These are phyloP conservation scores for Collybia nuda DNA, from an alignment of 768 basidiomycete genomes.

Conservation along the genomic window DNA sequence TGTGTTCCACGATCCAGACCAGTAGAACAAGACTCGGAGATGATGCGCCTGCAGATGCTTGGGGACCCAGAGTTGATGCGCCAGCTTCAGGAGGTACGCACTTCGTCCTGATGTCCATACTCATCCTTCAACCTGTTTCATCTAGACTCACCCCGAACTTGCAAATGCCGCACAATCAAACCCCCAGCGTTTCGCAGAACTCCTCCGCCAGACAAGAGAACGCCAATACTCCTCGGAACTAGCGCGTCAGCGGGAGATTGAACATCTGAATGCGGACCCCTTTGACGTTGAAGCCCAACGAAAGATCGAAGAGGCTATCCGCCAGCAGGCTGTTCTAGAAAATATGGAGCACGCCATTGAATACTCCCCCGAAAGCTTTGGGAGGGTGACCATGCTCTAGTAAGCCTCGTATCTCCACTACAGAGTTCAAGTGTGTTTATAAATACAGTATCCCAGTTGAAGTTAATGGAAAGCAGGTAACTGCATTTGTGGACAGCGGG, in stretches of 20 bases:
- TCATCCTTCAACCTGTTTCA: neutral
- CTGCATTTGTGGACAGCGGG: constrained; percentile 98
- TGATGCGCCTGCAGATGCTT: constrained; percentile 85
- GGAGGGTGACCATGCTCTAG: constrained; percentile 96
- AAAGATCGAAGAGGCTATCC: constrained; percentile 91
- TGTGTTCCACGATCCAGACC: constrained; percentile 38
- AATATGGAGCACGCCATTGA: constrained; percentile 94
- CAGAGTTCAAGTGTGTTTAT: neutral
- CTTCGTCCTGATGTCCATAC: neutral
- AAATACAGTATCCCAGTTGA: constrained; percentile 77
- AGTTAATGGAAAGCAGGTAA: constrained; percentile 87
- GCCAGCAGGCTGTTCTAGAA: constrained; percentile 86
- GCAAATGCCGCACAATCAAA: constrained; percentile 68
- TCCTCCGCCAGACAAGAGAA: constrained; percentile 61
- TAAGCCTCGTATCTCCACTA: constrained; percentile 36
- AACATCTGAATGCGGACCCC: constrained; percentile 79
- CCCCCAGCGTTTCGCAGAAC: constrained; percentile 72
- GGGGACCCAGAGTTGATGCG: constrained; percentile 82
- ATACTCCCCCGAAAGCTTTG: constrained; percentile 91
- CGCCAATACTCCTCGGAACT: constrained; percentile 55
- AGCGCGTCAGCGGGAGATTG: constrained; percentile 59
- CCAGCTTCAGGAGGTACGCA: constrained; percentile 64
- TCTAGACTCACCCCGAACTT: constrained; percentile 81
- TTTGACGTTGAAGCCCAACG: constrained; percentile 90
- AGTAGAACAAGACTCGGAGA: constrained; percentile 81